Evolutionary conservation across 1,284 basidiomycete genomes (phyloP), one percentile per base, ranked within the genome.

Genomic region (Ceratobasidium sp.): DNA sequence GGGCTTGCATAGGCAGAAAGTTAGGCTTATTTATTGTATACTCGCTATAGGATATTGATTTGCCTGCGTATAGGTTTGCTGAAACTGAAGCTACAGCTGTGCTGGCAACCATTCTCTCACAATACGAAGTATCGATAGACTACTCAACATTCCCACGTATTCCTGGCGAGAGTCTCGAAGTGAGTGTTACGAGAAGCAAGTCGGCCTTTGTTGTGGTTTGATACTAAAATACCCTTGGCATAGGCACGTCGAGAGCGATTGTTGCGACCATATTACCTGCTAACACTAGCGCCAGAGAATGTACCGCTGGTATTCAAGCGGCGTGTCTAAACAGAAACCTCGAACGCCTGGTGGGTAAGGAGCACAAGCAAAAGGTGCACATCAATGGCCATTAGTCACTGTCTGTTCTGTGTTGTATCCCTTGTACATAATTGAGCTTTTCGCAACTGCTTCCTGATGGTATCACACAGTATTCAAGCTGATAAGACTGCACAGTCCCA

Each of bases 301-400:
- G 64, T 79, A 12, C 78, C 78, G 20, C n/a, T 79, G 17, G 70
- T 71, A 15, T 79, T 79, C 57, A 79, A 48, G 13, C 71, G 71
- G 40, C 71, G 71, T 66, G 33, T n/a, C n/a, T n/a, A n/a, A n/a
- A n/a, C n/a, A n/a, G n/a, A n/a, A n/a, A n/a, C n/a, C n/a, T n/a
- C n/a, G n/a, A n/a, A n/a, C n/a, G n/a, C n/a, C n/a, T n/a, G n/a
- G n/a, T n/a, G n/a, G n/a, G n/a, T n/a, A n/a, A n/a, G n/a, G n/a
- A n/a, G n/a, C n/a, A n/a, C n/a, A n/a, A n/a, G n/a, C n/a, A n/a
- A n/a, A n/a, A n/a, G n/a, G n/a, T n/a, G n/a, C n/a, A n/a, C n/a
- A n/a, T n/a, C n/a, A n/a, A n/a, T n/a, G n/a, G n/a, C n/a, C n/a
- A n/a, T n/a, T n/a, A n/a, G n/a, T n/a, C n/a, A n/a, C n/a, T n/a